Evolutionary conservation across 2,329 filamentous ascomycete genomes (phyloP), one percentile per base, ranked within the genome.

Genomic region (Penicillium sp.): DNA sequence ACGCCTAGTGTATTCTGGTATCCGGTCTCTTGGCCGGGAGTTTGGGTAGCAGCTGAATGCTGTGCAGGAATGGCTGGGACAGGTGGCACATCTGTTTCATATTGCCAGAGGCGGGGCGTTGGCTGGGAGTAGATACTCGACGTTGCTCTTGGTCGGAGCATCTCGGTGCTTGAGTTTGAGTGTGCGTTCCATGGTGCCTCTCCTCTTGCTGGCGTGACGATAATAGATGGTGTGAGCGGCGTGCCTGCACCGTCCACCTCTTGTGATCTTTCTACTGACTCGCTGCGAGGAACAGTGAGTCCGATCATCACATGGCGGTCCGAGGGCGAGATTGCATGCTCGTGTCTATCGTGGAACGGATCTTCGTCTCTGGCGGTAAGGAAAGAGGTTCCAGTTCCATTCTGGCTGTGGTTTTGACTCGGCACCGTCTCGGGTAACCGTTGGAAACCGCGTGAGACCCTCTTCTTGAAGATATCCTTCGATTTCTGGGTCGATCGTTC

Each of bases 291-390:
- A 18, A 80, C 67, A 5, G 70, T 73, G 10, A 79, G 69, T 11
- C 78, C 78, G 51, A 80, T 80, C 56, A 78, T 70, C 16, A 81
- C 76, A 13, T 76, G 72, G 13, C 76, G 66, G 56, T 78, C 76
- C 2, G 74, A 77, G 2, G 77, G 77, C 4, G 78, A 80, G 6
- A 78, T 58, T 7, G 70, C 73, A 37, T 71, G 55, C 14, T 66
- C 66, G 8, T 53, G 60, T n/a, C 61, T 67, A 54, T 70, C 71
- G 22, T 52, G 64, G 26, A 60, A 63, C 18, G 59, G 58, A 45
- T 63, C 40, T 38, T 61, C 55, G 31, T 53, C 13, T 29, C 53
- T 56, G 22, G 55, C 50, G 34, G 61, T 55, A 26, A 67, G 61
- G 38, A 58, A 64, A 4, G 62, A 55, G n/a, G 51, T 54, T 39